phyloP scores from a whole-genome alignment of 257 asterid genomes.

The Linderniella brevidens region DNA sequence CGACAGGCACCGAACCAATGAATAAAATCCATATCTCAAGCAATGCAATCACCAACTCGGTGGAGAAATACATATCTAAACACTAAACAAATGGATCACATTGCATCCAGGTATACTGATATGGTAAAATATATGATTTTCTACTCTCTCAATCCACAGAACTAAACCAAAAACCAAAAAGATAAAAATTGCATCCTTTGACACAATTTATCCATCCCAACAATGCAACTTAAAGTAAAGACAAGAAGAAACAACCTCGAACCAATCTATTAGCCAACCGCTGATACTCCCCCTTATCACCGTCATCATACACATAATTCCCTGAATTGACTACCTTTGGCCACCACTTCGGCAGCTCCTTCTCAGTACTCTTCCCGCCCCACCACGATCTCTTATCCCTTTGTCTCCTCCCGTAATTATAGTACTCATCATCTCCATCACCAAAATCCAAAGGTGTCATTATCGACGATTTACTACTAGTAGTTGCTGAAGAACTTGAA shows the following conservation, averaged over 20 bases:
- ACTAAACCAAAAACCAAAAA: background rate
- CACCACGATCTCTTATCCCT: constrained; percentile 12
- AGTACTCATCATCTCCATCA: constrained; percentile 1
- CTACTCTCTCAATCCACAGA: no score
- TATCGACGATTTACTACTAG: background rate
- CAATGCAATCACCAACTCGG: no score
- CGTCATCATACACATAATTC: constrained; percentile 13
- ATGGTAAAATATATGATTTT: no score
- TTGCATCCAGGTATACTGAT: no score
- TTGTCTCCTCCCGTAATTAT: constrained; percentile 1
- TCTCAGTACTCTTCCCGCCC: constrained; percentile 25
- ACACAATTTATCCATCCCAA: constrained; percentile 4
- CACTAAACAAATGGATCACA: no score
- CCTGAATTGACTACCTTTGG: constrained; percentile 25
- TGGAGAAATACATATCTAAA: no score
- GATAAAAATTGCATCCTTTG: background rate
- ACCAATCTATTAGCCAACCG: constrained; percentile 43
- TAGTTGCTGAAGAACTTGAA: constrained; percentile 11
- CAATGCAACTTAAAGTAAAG: constrained; percentile 2
- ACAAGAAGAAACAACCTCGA: constrained; percentile 35
- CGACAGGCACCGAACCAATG: no score
- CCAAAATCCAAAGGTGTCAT: constrained; percentile 25
- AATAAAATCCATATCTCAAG: no score
- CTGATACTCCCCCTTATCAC: constrained; percentile 53
- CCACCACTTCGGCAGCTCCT: constrained; percentile 87